Base-by-base conservation (phyloP, 2,329 filamentous ascomycete genomes). In the Aspergillus ruber region DNA sequence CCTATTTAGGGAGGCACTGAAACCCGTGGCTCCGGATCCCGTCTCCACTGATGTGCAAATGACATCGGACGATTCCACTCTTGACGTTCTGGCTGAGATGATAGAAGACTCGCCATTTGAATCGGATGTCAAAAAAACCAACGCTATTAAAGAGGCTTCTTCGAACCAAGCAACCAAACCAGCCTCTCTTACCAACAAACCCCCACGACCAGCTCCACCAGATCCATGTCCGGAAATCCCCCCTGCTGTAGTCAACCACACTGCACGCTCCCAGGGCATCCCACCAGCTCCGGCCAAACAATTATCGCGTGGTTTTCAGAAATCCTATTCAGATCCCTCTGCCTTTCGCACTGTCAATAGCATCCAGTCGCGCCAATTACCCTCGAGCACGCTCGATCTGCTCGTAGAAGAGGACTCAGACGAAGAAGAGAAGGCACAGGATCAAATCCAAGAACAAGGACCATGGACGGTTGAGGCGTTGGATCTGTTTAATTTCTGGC, bases 401-500 rank as follows among this genome's bases (percentile, higher is more conserved):
- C 15, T 40, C 2, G 20, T 43, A 57, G 13, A 53, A 57, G 20
- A 49, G 56, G 38, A 8, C 12, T 21, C 12, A 40, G 18, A 40
- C 8, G 33, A 35, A 35, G 33, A 35, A 35, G 33, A 35, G 6
- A 6, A 35, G 3, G 9, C n/a, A 35, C 33, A 13, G 6, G n/a
- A 17, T 7, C 52, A 50, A 17, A 47, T 42, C 7, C 36, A 49
- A 5, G 66, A 68, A 38, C 56, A 65, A 48, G 69, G 69, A 0
- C 68, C 69, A 0, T 72, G 69, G 69, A 72, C 69, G 4, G 56
- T 58, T 0, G 69, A 72, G 50, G 69, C 69, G 12, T 54, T 68
- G 21, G 67, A 72, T 55, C 55, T 72, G 17, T 72, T 72, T 52
- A 69, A 71, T 40, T 72, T 67, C 51, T 72, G 69, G 69, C 69